Base-by-base conservation (phyloP, 2,329 filamentous ascomycete species). In the Harringtonia aguacate region DNA sequence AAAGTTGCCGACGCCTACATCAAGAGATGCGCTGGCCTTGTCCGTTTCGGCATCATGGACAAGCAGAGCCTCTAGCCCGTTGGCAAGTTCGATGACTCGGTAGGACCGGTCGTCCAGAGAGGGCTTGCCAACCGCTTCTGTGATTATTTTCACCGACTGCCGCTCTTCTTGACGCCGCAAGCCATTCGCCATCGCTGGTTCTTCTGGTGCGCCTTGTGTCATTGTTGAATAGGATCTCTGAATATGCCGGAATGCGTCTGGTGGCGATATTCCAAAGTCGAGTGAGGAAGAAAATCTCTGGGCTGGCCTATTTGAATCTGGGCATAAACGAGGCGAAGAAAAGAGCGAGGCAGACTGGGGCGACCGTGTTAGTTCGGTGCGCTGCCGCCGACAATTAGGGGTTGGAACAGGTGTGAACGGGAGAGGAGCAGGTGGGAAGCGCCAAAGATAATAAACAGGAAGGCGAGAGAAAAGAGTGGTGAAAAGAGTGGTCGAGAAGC, bases 1-100 rank as follows among this genome's bases (percentile, higher is more conserved):
- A 67, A 95, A 95, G 63, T 86, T 94, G 49, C 92, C 92, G 30
- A 95, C 90, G 61, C 94, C 89, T 58, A 97, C 89, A 60, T 97
- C 92, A 58, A 97, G 79, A 41, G 90, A 85, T 10, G 90, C 92
- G 56, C 88, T 94, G 51, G 92, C 89, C 73, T 97, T 97, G 70
- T 98, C 92, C 8, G 92, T 95, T 50, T 94, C 83, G 1, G 86
- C 77, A 65, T 98, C 92, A 60, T 97, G 90, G 45, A 97, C 92
- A 40, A 98, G 68, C 17, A 98, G 72, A 8, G 81, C 90, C 69
- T 98, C 90, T 15, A 98, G 76, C 61, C 89, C 74, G 63, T 98
- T 98, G 38, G 77, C 69, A 43, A 98, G 72, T 43, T 79, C 77
- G 54, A 97, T 81, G 50, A 98, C 87, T 46, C 90, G 77, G 61